A percentile compares a stretch with the other conserved stretches of the same genome.
Evolutionary conservation across 2,329 filamentous ascomycete genomes (phyloP).

Genomic region (Lecanosticta acicola): DNA sequence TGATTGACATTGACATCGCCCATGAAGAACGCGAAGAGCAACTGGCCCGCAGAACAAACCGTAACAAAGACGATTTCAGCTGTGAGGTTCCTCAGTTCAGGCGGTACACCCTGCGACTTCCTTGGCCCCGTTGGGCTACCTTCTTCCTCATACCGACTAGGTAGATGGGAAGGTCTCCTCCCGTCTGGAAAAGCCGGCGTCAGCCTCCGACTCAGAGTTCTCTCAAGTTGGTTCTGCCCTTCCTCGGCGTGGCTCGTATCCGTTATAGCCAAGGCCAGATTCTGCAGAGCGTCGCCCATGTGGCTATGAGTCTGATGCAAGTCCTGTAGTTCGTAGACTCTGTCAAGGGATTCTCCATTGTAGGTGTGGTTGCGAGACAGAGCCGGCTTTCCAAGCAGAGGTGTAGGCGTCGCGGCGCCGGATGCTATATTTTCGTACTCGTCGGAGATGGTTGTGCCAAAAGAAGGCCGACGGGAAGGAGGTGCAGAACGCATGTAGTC

Average conservation of each 20-base stretch:
- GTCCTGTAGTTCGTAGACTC: constrained; percentile 10
- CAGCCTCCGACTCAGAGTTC: constrained; percentile 7
- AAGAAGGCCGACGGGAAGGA: constrained; percentile 9
- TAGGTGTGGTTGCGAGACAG: constrained; percentile 8
- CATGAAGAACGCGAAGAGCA: constrained; percentile 40
- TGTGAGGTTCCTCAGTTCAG: constrained; percentile 37
- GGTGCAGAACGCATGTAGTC: constrained; percentile 12
- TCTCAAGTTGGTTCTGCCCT: constrained; percentile 7
- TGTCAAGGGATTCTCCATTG: constrained; percentile 11
- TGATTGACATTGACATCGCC: constrained; percentile 41
- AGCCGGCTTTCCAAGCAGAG: constrained; percentile 11
- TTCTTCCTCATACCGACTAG: constrained; percentile 10
- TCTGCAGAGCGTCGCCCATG: constrained; percentile 19
- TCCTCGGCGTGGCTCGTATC: constrained; percentile 9
- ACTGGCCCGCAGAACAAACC: constrained; percentile 40
- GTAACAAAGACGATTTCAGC: constrained; percentile 39
- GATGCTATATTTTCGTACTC: constrained; percentile 11
- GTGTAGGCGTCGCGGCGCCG: constrained; percentile 13
- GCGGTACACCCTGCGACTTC: constrained; percentile 27
- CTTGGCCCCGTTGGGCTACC: constrained; percentile 5
- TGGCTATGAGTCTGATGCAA: constrained; percentile 6
- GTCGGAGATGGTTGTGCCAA: constrained; percentile 6
- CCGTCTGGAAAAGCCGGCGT: constrained; percentile 10
- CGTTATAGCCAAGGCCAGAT: constrained; percentile 13
- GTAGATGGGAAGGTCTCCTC: constrained; percentile 9